These are phyloP conservation scores for Quercus phellos DNA, from an alignment of 331 rosid species.

Conservation along the genomic window DNA sequence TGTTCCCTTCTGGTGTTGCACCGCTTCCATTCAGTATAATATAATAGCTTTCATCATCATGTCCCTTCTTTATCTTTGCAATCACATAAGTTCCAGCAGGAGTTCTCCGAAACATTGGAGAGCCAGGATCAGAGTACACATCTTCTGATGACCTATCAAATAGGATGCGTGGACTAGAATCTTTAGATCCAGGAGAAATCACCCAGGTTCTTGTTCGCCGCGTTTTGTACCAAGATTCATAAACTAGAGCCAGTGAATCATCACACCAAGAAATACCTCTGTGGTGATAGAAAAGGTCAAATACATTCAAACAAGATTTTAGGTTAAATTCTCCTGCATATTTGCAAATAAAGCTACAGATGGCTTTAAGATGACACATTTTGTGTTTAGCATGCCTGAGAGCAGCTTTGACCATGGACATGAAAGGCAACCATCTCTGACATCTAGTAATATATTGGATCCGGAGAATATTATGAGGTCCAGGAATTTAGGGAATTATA, in stretches of 20 bases:
- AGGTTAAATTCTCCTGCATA: background rate
- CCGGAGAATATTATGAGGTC: background rate
- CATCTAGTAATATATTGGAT: background rate
- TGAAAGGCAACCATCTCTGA: constrained; percentile 11
- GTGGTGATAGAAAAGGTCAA: constrained; percentile 27
- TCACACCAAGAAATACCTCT: constrained; percentile 97
- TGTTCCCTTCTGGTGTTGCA: constrained; percentile 91
- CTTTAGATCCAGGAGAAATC: constrained; percentile 71
- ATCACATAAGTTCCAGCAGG: constrained; percentile 74
- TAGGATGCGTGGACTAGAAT: constrained; percentile 60
- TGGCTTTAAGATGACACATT: background rate
- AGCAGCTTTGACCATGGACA: background rate
- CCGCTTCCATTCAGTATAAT: constrained; percentile 82
- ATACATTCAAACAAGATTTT: constrained; percentile 5
- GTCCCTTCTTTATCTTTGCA: constrained; percentile 65
- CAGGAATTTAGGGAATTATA: background rate
- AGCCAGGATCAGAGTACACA: constrained; percentile 98
- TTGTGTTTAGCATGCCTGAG: background rate
- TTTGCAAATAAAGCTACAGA: background rate
- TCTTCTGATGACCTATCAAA: constrained; percentile 98
- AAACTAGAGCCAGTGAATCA: constrained; percentile 81
- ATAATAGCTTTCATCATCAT: constrained; percentile 56
- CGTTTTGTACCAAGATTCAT: constrained; percentile 98
- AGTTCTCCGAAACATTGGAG: constrained; percentile 92
- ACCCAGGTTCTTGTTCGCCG: constrained; percentile 75